Base-by-base conservation (phyloP, 2,329 filamentous ascomycete species). In the Stenocarpella maydis region DNA sequence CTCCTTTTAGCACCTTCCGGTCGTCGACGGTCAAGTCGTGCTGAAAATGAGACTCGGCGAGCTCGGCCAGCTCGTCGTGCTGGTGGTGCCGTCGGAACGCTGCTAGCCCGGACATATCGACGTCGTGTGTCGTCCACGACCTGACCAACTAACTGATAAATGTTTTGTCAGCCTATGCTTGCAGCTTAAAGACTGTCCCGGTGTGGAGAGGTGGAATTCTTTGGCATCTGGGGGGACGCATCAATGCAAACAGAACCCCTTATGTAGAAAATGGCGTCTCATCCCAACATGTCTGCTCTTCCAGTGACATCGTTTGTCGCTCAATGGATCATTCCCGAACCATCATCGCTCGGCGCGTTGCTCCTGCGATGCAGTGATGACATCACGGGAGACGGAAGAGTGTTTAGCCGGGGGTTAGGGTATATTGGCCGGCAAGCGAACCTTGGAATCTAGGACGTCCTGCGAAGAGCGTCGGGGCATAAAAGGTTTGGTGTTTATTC, bases 11-110 rank as follows among this genome's bases (percentile, higher is more conserved):
- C 0, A 82, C 82, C 43, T 88, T 84, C 63, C 89, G 88, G 75
- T 92, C 90, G 31, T 83, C 81, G 60, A 85, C 79, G n/a, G 74
- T 71, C 6, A 82, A 75, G 71, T 90, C 87, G 70, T 88, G 82
- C 73, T 89, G 80, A 67, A 88, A 76, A 76, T 90, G 88, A 72
- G 88, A 78, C 71, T 88, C 85, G 21, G 87, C 88, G 4, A 90
- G 83, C 61, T 80, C 80, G 52, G 78, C 78, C 19, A 90, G 83
- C 69, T 90, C 87, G 19, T 84, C 80, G 80, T 78, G 75, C 34
- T 76, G 75, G 3, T 77, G 74, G 9, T 78, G 75, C 41, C 71
- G 75, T 67, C 80, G 79, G 72, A 81, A 78, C 24, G 75, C 73
- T 50, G 79, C 79, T 52, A 81, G 71, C n/a, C n/a, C n/a, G 1